Base-by-base conservation (phyloP, 345 rosid genomes). In the Eucalyptus microcorys region DNA sequence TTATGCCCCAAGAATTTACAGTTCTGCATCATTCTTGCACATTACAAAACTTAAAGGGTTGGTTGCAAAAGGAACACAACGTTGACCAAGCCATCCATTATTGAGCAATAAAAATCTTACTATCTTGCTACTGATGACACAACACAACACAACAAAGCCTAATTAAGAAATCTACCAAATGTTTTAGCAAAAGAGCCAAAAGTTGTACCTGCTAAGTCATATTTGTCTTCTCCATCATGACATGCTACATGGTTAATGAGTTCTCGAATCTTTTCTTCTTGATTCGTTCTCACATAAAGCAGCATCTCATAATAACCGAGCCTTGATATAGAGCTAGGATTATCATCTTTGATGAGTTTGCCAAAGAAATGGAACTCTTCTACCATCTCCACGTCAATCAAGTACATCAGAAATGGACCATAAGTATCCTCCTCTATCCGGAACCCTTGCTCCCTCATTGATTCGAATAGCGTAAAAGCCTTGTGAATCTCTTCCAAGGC, bases 301-400 rank as follows among this genome's bases (percentile, higher is more conserved):
- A 94, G 92, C 97, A 98, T 97, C 94, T 98, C 98, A 89, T 97
- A 97, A 93, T 94, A 97, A 49, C 98, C 97, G 53, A 97, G 88
- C 91, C 93, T 92, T 87, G 94, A 92, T 88, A 48, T 88, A 14
- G 92, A 88, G 57, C 90, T 57, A 21, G 92, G 90, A 90, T 90
- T 91, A 80, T 89, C 89, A 61, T 94, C 96, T 87, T 88, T 89
- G 88, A 96, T 90, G 16, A 90, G 53, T 81, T 89, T 89, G 85
- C 87, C 89, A 87, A 95, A 91, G 49, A 87, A 87, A 80, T 91
- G 86, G 42, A 98, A 98, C 86, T 96, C 98, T 55, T 94, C 91
- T 49, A 92, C 91, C 99, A 95, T 93, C 34, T 94, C 92, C 95
- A 87, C 94, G 66, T 93, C 94, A 87, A 95, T 95, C 59, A 98